phyloP scores from a whole-genome alignment of 1,284 basidiomycete species.

The Anthracocystis walkeri region DNA sequence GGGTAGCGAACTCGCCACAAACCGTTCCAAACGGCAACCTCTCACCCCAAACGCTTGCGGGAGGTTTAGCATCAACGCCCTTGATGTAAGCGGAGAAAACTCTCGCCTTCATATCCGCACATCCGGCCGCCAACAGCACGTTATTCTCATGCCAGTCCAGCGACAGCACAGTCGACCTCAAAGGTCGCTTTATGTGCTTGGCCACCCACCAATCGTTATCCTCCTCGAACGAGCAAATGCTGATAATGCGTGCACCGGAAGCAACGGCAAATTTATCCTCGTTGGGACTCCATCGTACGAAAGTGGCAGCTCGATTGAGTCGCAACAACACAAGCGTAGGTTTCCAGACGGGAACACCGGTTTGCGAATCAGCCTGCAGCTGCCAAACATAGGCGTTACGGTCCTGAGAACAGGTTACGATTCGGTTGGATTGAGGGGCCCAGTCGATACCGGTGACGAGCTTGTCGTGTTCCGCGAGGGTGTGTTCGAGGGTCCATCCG shows the following conservation, averaged over 20 bases:
- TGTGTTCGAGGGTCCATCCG: slow-evolving; percentile 81
- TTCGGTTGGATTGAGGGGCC: slow-evolving; percentile 94
- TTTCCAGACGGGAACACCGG: slow-evolving; percentile 81
- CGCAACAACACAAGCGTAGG: slow-evolving; percentile 95
- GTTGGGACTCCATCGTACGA: slow-evolving; percentile 94
- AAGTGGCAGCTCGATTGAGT: slow-evolving; percentile 94
- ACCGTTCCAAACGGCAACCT: slow-evolving; percentile 97
- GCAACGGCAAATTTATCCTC: slow-evolving; percentile 99
- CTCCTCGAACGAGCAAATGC: slow-evolving; percentile 68
- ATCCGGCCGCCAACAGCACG: slow-evolving; percentile 91
- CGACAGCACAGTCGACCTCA: slow-evolving; percentile 89
- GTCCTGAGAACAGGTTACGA: slow-evolving; percentile 98
- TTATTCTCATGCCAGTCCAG: slow-evolving; percentile 99
- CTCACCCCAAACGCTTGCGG: slow-evolving; percentile 93
- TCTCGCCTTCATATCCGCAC: slow-evolving; percentile 93
- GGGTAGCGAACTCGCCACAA: slow-evolving; percentile 90
- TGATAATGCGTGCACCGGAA: slow-evolving; percentile 79
- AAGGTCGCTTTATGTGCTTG: slow-evolving; percentile 96
- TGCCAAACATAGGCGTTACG: slow-evolving; percentile 99
- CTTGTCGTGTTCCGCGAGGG: slow-evolving; percentile 96
- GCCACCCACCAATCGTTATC: slow-evolving; percentile 98
- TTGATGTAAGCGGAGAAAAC: slow-evolving; percentile 99
- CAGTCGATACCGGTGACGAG: slow-evolving; percentile 98
- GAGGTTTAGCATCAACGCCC: slow-evolving; percentile 92
- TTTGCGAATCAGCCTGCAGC: slow-evolving; percentile 79